phyloP scores from a whole-genome alignment of 2,329 filamentous ascomycete species.

The Cladosporium sp. region DNA sequence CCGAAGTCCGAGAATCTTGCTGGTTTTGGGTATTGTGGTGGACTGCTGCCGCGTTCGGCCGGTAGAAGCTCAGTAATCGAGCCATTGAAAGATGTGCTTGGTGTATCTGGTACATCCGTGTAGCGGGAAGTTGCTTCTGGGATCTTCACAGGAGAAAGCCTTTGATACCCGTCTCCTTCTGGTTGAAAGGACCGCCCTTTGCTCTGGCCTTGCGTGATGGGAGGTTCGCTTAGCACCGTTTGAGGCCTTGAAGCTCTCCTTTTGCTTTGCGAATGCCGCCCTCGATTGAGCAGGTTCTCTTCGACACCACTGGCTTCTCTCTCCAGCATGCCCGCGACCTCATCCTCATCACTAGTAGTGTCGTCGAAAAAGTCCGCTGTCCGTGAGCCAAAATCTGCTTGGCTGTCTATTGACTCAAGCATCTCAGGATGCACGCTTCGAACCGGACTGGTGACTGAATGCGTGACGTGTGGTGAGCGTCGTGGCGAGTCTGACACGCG shows the following conservation, averaged over 20 bases:
- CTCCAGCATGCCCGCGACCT: slow-evolving; percentile 1
- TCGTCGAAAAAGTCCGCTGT: slow-evolving; percentile 35
- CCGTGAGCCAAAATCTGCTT: slow-evolving; percentile 26
- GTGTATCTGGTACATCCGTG: slow-evolving; percentile 12
- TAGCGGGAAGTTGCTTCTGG: not conserved
- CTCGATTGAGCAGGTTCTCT: slow-evolving; percentile 11
- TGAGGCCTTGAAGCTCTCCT: slow-evolving; percentile 16
- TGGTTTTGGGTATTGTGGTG: slow-evolving; percentile 16
- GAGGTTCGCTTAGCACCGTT: slow-evolving; percentile 16
- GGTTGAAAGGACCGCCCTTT: slow-evolving; percentile 5
- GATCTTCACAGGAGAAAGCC: slow-evolving; percentile 17
- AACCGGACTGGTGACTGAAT: slow-evolving; percentile 29
- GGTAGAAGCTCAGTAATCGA: slow-evolving; percentile 26
- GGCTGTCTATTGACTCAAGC: slow-evolving; percentile 28
- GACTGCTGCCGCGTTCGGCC: slow-evolving; percentile 15
- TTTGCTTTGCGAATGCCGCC: slow-evolving; percentile 19
- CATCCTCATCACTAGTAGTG: slow-evolving; percentile 16
- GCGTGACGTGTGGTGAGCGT: slow-evolving; percentile 30
- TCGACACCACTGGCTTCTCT: slow-evolving; percentile 15
- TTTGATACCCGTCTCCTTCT: slow-evolving; percentile 23
- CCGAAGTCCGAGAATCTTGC: slow-evolving; percentile 9
- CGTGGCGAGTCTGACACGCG: slow-evolving; percentile 30
- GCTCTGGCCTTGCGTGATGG: slow-evolving; percentile 20
- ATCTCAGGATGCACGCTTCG: slow-evolving; percentile 32
- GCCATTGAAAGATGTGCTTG: slow-evolving; percentile 24